Evolutionary conservation across 1,139 yeast genomes (phyloP).

Genomic region (Suhomyces terraborum): DNA sequence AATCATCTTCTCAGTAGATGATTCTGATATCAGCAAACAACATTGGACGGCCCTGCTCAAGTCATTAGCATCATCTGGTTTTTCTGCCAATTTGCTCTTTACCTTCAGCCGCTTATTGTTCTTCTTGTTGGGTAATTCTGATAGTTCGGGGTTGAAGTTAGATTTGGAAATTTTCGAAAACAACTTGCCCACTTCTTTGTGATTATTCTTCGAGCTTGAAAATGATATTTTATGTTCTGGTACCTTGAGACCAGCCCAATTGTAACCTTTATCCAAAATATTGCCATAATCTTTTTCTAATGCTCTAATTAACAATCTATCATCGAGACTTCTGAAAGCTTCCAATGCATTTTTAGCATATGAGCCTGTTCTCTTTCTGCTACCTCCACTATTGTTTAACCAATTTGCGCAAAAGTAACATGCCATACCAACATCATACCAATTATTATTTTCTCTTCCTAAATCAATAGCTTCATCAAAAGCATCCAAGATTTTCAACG

Average conservation of each 20-base stretch:
- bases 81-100: neutral
- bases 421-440: conserved; percentile 46
- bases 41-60: conserved; percentile 38
- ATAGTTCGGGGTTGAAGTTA: neutral
- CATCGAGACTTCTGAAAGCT: conserved; percentile 24
- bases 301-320: conserved; percentile 16
- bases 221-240: conserved; percentile 6
- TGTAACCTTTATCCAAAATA: conserved; percentile 21
- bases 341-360: conserved; percentile 26
- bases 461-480: conserved; percentile 50
- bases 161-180: conserved; percentile 1
- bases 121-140: neutral
- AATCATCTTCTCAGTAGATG: conserved; percentile 43
- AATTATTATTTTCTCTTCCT: conserved; percentile 33
- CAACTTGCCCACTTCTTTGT: conserved; percentile 1
- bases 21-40: conserved; percentile 53
- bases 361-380: conserved; percentile 18
- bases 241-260: conserved; percentile 37
- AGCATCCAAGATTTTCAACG: conserved; percentile 43
- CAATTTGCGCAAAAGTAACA: conserved; percentile 51
- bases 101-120: neutral
- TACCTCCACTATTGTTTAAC: conserved; percentile 30
- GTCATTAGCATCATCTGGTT: conserved; percentile 9
- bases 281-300: conserved; percentile 23
- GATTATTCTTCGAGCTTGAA: neutral